Conservation (phyloP, 495 filamentous ascomycete genomes). For the Glonium stellatum region DNA sequence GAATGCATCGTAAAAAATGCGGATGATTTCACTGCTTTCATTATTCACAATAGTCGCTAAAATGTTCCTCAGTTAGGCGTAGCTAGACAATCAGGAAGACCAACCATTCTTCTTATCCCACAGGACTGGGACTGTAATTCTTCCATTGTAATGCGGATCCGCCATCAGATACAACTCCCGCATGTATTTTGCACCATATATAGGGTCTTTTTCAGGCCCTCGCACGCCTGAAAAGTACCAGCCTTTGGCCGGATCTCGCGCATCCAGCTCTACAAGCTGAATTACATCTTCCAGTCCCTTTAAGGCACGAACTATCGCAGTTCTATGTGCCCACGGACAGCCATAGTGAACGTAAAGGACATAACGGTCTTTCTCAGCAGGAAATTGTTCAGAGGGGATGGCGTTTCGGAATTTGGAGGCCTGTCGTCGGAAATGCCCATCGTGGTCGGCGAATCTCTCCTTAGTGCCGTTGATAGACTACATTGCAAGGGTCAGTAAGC, state of each 20-base stretch:
- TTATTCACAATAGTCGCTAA: slow-evolving; percentile 37
- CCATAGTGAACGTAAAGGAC: slow-evolving; percentile 70
- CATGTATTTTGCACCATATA: slow-evolving; percentile 48
- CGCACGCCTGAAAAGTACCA: slow-evolving; percentile 59
- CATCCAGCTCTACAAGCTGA: slow-evolving; percentile 58
- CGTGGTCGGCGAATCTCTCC: background rate
- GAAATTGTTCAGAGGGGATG: slow-evolving; percentile 44
- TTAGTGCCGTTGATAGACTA: background rate
- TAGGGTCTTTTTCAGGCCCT: slow-evolving; percentile 30
- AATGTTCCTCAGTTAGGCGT: background rate
- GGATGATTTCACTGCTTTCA: slow-evolving; percentile 36
- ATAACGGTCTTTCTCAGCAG: slow-evolving; percentile 68
- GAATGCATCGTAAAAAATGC: slow-evolving; percentile 41
- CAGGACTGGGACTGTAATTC: slow-evolving; percentile 57
- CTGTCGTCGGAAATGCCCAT: background rate
- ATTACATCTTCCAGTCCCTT: slow-evolving; percentile 74
- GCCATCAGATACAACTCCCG: slow-evolving; percentile 56
- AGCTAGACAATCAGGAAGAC: background rate
- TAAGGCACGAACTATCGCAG: slow-evolving; percentile 65
- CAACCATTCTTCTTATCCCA: slow-evolving; percentile 53
- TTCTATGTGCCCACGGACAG: slow-evolving; percentile 80
- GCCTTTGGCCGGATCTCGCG: slow-evolving; percentile 51
- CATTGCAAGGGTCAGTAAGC: background rate
- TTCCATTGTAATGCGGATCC: slow-evolving; percentile 52
- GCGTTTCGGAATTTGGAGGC: slow-evolving; percentile 30